These are phyloP conservation scores for Phytophthora aleatoria DNA, from an alignment of 352 stramenopile species.

Conservation along the genomic window DNA sequence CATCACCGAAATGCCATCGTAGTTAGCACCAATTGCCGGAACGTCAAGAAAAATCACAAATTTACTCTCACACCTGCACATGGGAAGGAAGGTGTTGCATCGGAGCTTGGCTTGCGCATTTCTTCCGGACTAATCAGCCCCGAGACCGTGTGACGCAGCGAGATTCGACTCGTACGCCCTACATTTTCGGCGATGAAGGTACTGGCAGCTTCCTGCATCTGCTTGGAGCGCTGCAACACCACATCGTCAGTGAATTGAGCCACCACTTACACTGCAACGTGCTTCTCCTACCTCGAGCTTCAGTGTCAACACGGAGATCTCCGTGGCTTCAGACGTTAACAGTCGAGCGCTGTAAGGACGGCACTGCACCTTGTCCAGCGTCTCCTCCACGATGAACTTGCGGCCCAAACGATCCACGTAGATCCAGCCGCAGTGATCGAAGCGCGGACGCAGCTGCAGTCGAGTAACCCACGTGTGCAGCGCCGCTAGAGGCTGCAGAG, in stretches of 20 bases:
- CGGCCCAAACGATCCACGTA: constrained; percentile 81
- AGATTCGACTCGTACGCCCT: constrained; percentile 63
- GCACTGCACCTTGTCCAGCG: constrained; percentile 76
- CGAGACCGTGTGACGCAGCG: constrained; percentile 54
- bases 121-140: constrained; percentile 51
- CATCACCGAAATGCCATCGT: not conserved
- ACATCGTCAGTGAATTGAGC: constrained; percentile 8
- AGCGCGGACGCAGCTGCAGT: constrained; percentile 60
- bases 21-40: not conserved
- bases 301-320: constrained; percentile 82
- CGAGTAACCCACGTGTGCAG: constrained; percentile 71
- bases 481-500: constrained; percentile 72
- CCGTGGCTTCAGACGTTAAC: constrained; percentile 65
- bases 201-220: constrained; percentile 63
- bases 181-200: constrained; percentile 63
- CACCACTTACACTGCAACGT: not conserved
- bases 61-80: constrained; percentile 42
- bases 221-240: constrained; percentile 53
- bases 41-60: not conserved
- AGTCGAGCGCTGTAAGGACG: constrained; percentile 79
- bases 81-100: constrained; percentile 43
- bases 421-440: constrained; percentile 83
- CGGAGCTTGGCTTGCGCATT: constrained; percentile 18
- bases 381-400: constrained; percentile 88
- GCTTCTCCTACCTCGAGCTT: constrained; percentile 43